Conservation (phyloP, 2,329 filamentous ascomycete genomes). For the Colletotrichum viniferum region DNA sequence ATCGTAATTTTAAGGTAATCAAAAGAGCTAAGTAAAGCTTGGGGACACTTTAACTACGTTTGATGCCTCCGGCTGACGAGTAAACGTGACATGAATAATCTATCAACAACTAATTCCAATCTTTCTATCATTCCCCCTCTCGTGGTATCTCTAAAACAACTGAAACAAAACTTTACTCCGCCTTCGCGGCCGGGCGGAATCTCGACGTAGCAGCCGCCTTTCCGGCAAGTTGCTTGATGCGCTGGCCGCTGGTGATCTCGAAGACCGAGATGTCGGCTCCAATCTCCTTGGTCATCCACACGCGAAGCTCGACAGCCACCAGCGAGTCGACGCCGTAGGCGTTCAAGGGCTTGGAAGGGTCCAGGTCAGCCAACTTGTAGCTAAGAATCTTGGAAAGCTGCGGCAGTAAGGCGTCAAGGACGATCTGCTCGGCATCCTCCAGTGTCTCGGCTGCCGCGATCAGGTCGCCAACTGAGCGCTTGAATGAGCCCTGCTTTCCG, state of each 20-base stretch:
- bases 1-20: not conserved
- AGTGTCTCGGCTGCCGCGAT: not conserved
- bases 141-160: not conserved
- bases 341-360: constrained; percentile 23
- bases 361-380: constrained; percentile 24
- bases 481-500: not conserved
- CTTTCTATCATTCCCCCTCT: not conserved
- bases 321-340: constrained; percentile 30
- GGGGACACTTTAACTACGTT: not conserved
- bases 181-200: not conserved
- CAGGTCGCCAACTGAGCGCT: not conserved
- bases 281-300: constrained; percentile 28
- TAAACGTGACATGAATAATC: not conserved
- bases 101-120: not conserved
- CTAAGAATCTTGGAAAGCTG: constrained; percentile 18
- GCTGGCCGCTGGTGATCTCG: constrained; percentile 24
- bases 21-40: fast-evolving
- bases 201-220: not conserved
- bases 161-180: not conserved
- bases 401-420: not conserved
- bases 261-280: constrained; percentile 28
- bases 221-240: constrained; percentile 7
- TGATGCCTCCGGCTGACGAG: not conserved
- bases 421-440: not conserved
- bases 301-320: constrained; percentile 29